phyloP scores from a whole-genome alignment of 768 basidiomycete species.

The Termitomyces sp. region DNA sequence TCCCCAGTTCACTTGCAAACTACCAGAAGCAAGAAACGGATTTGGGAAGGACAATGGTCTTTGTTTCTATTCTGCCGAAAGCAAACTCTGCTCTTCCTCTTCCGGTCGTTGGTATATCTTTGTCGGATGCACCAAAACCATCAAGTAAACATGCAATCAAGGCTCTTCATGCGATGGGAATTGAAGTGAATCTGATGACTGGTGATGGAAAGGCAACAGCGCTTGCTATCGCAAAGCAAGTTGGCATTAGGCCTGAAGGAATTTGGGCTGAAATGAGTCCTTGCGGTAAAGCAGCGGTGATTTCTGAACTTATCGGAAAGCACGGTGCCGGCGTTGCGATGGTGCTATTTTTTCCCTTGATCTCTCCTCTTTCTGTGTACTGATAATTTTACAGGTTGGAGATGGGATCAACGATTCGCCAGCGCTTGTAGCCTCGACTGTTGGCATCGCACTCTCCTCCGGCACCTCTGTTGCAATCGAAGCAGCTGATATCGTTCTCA shows the following conservation, averaged over 20 bases:
- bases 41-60: slow-evolving; percentile 83
- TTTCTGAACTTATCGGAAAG: slow-evolving; percentile 76
- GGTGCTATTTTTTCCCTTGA: slow-evolving; percentile 44
- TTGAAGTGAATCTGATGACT: slow-evolving; percentile 91
- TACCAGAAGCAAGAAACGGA: slow-evolving; percentile 74
- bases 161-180: slow-evolving; percentile 84
- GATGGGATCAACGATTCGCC: slow-evolving; percentile 99
- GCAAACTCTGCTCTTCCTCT: slow-evolving; percentile 39
- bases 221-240: slow-evolving; percentile 81
- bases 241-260: slow-evolving; percentile 78
- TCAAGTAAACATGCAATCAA: slow-evolving; percentile 81
- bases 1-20: slow-evolving; percentile 55
- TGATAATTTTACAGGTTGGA: slow-evolving; percentile 62
- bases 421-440: slow-evolving; percentile 91
- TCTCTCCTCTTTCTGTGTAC: slow-evolving; percentile 6
- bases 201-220: slow-evolving; percentile 89
- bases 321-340: slow-evolving; percentile 80
- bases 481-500: slow-evolving; percentile 96
- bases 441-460: slow-evolving; percentile 94
- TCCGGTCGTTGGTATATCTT: slow-evolving; percentile 77
- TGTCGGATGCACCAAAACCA: slow-evolving; percentile 84
- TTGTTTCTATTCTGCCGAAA: slow-evolving; percentile 59
- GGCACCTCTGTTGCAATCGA: slow-evolving; percentile 98
- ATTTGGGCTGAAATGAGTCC: slow-evolving; percentile 95
- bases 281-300: slow-evolving; percentile 87